phyloP scores from a whole-genome alignment of 352 stramenopile genomes.

The Phytophthora tubulina region DNA sequence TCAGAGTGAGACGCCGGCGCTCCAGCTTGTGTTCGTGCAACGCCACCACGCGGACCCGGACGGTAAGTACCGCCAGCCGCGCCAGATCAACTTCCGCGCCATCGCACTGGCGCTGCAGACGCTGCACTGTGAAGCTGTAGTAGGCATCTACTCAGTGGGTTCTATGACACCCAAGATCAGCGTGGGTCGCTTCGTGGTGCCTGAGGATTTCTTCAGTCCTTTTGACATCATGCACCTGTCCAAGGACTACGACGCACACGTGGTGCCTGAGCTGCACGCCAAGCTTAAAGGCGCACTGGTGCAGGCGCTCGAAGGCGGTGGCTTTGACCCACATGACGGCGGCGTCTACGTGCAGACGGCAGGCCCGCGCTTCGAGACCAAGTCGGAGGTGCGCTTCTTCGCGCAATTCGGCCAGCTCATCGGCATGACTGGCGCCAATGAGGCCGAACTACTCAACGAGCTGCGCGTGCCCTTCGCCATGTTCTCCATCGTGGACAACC shows the following conservation, averaged over 20 bases:
- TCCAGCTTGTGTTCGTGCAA: constrained; percentile 88
- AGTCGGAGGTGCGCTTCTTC: constrained; percentile 92
- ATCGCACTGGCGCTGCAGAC: constrained; percentile 77
- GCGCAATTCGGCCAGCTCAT: constrained; percentile 88
- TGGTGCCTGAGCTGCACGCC: constrained; percentile 73
- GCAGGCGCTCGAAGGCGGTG: constrained; percentile 49
- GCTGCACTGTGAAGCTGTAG: constrained; percentile 65
- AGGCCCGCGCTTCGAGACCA: constrained; percentile 91
- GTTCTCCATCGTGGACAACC: constrained; percentile 91
- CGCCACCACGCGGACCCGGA: constrained; percentile 84
- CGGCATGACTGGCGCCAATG: constrained; percentile 91
- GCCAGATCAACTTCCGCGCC: constrained; percentile 88
- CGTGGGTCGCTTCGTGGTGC: constrained; percentile 67
- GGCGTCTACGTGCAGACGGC: constrained; percentile 90
- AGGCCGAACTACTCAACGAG: constrained; percentile 89
- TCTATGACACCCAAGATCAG: constrained; percentile 69
- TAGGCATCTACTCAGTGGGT: constrained; percentile 90
- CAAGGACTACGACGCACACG: constrained; percentile 82
- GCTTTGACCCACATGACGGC: constrained; percentile 70
- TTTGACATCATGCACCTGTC: constrained; percentile 90
- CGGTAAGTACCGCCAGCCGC: constrained; percentile 82
- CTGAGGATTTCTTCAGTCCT: constrained; percentile 91
- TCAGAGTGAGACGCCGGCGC: not conserved
- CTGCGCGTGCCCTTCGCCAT: constrained; percentile 85
- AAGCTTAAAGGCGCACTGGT: constrained; percentile 64